Evolutionary conservation across 1,284 basidiomycete species (phyloP).

Genomic region (Ceratobasidium sp.): DNA sequence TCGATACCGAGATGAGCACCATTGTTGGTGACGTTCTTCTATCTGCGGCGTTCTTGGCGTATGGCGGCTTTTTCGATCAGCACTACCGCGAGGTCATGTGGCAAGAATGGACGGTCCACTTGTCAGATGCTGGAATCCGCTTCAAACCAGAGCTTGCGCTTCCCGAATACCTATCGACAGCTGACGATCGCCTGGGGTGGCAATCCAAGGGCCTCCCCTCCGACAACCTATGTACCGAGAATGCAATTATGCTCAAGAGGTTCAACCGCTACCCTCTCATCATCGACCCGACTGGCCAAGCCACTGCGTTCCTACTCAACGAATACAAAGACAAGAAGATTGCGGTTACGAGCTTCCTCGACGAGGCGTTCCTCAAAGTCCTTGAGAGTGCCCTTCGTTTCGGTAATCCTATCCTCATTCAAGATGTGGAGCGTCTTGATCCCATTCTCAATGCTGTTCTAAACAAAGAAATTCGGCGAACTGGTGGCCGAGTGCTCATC

Average conservation of each 20-base stretch:
- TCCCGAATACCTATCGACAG: constrained; percentile 94
- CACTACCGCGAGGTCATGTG: constrained; percentile 97
- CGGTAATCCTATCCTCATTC: constrained; percentile 95
- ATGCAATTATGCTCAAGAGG: constrained; percentile 98
- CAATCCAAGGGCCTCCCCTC: constrained; percentile 92
- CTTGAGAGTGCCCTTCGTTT: constrained; percentile 98
- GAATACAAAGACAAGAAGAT: constrained; percentile 97
- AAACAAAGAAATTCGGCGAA: constrained; percentile 93
- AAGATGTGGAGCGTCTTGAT: constrained; percentile 97
- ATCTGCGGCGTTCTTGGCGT: constrained; percentile 95
- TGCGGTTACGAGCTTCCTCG: constrained; percentile 96
- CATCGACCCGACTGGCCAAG: constrained; percentile 99
- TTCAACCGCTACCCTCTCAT: constrained; percentile 98
- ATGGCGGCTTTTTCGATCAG: constrained; percentile 98
- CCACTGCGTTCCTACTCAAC: constrained; percentile 90
- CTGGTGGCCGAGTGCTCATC: constrained; percentile 96
- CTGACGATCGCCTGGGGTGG: constrained; percentile 95
- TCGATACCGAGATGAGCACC: constrained; percentile 98
- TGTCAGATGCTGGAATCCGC: constrained; percentile 87
- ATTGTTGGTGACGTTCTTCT: constrained; percentile 96
- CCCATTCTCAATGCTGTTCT: constrained; percentile 97
- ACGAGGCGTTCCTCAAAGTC: constrained; percentile 98
- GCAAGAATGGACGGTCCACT: constrained; percentile 90
- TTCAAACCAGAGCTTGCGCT: constrained; percentile 92
- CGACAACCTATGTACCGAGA: constrained; percentile 95